Conservation (phyloP, 441 rosid species). For the Euphorbia celastroides region DNA sequence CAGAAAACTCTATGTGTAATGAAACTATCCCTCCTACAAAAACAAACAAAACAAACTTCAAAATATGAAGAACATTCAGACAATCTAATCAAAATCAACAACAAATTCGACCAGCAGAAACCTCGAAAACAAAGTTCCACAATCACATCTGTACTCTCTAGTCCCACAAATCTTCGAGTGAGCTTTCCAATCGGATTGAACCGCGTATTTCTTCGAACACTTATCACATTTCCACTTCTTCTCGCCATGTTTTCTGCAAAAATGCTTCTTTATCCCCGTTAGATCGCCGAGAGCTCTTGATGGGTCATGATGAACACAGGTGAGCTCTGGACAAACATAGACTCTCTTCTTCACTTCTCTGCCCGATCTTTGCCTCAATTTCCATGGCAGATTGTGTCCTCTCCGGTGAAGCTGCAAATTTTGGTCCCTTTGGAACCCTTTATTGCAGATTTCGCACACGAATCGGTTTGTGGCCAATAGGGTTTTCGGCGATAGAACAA, state of each 20-base stretch:
- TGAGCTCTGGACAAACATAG: slow-evolving; percentile 77
- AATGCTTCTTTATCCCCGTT: slow-evolving; percentile 96
- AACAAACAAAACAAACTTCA: slow-evolving; percentile 4
- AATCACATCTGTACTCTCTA: slow-evolving; percentile 84
- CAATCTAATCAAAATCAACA: not conserved
- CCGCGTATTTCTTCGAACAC: slow-evolving; percentile 86
- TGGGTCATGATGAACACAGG: slow-evolving; percentile 89
- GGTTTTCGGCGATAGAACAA: slow-evolving; percentile 77
- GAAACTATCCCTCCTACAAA: slow-evolving; percentile 80
- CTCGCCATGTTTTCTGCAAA: no score
- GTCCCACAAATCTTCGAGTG: slow-evolving; percentile 89
- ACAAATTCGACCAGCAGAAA: slow-evolving; percentile 14
- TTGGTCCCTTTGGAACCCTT: slow-evolving; percentile 95
- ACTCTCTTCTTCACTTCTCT: slow-evolving; percentile 85
- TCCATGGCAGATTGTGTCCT: slow-evolving; percentile 95
- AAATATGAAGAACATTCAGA: not conserved
- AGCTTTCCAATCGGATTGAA: slow-evolving; percentile 96
- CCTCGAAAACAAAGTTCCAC: slow-evolving; percentile 89
- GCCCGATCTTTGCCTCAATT: slow-evolving; percentile 70
- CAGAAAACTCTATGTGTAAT: slow-evolving; percentile 92
- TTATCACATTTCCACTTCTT: slow-evolving; percentile 95
- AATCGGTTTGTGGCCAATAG: slow-evolving; percentile 85
- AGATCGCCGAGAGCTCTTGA: slow-evolving; percentile 87
- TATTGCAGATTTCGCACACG: slow-evolving; percentile 89
- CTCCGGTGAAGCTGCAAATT: slow-evolving; percentile 86